Evolutionary conservation across 2,329 filamentous ascomycete genomes (phyloP).

Genomic region (Fusarium sterilihyphosum): DNA sequence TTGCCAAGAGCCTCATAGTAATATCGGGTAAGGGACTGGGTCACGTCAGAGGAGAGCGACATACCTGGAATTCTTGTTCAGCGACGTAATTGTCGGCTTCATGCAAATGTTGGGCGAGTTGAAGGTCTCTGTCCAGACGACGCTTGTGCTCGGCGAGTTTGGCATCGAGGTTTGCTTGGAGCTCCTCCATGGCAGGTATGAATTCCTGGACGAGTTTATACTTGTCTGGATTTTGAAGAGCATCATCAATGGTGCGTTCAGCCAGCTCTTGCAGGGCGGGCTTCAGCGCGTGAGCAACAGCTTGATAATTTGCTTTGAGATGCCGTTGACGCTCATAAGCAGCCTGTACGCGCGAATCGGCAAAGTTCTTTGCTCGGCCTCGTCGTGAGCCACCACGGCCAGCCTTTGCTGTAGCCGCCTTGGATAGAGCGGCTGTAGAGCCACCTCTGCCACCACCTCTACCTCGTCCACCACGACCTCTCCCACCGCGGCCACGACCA

Average conservation of each 20-base stretch:
- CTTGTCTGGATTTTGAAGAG: constrained; percentile 63
- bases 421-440: constrained; percentile 46
- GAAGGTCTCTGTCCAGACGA: constrained; percentile 48
- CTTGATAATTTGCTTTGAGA: constrained; percentile 72
- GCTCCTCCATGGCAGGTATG: constrained; percentile 58
- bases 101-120: constrained; percentile 53
- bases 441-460: constrained; percentile 46
- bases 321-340: constrained; percentile 72
- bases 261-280: constrained; percentile 73
- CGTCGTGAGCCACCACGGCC: constrained; percentile 54
- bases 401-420: constrained; percentile 50
- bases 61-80: constrained; percentile 52
- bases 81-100: constrained; percentile 48
- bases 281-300: constrained; percentile 70
- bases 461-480: constrained; percentile 46
- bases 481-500: constrained; percentile 49
- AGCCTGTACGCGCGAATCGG: constrained; percentile 64
- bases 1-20: constrained; percentile 34
- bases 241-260: constrained; percentile 65
- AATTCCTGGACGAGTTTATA: constrained; percentile 66
- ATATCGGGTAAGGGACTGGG: constrained; percentile 32
- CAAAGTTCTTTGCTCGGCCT: constrained; percentile 66
- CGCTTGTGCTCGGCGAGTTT: constrained; percentile 46
- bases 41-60: constrained; percentile 28
- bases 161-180: constrained; percentile 51